phyloP scores from a whole-genome alignment of 306 rosid species.

The Trifolium pratense region DNA sequence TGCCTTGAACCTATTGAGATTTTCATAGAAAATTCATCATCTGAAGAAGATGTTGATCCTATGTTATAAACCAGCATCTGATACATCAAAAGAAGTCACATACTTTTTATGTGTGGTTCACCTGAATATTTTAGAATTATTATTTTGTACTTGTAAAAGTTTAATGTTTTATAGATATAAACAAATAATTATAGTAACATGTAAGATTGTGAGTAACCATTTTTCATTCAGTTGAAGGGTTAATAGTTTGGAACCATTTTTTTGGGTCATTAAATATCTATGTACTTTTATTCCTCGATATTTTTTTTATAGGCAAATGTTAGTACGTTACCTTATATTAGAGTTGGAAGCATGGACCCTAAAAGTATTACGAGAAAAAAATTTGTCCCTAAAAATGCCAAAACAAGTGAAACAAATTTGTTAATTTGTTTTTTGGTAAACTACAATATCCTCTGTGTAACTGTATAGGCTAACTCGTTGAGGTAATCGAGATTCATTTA shows the following conservation, averaged over 20 bases:
- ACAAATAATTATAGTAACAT: conserved; percentile 15
- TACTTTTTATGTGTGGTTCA: conserved; percentile 16
- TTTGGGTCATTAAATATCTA: no score
- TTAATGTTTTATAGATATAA: conserved; percentile 11
- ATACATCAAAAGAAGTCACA: conserved; percentile 23
- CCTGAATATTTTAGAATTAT: conserved; percentile 21
- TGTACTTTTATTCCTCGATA: no score
- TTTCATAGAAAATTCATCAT: conserved; percentile 51
- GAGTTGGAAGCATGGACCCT: no score
- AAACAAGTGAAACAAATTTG: no score
- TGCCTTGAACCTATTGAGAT: conserved; percentile 84
- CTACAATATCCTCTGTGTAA: no score
- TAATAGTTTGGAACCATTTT: not conserved
- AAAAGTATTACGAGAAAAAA: no score
- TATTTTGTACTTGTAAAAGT: not conserved
- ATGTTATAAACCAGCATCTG: conserved; percentile 42
- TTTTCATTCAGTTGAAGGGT: conserved; percentile 4
- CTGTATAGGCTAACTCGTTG: no score
- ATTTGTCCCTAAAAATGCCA: no score
- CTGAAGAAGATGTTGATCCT: conserved; percentile 46
- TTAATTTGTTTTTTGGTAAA: no score
- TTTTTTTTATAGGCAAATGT: no score
- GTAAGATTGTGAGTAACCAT: conserved; percentile 10
- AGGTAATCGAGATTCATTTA: no score
- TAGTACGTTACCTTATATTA: no score